Percentiles rank a stretch among this genome's conserved stretches.
phyloP scores from a whole-genome alignment of 208 protist species.

The Acanthamoeba royreba region DNA sequence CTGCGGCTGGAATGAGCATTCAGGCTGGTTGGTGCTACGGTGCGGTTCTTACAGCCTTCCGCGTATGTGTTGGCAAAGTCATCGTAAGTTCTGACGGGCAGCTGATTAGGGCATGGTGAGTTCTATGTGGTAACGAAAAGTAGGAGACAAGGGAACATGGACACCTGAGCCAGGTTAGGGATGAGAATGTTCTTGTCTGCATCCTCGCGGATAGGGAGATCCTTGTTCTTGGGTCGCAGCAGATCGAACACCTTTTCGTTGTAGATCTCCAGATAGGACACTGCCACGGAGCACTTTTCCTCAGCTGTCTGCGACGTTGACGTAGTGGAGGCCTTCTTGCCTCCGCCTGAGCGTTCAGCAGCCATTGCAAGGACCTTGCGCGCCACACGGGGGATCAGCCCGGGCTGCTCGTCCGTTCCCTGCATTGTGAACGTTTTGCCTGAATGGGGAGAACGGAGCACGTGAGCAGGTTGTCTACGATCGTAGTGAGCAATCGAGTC shows the following conservation, averaged over 20 bases:
- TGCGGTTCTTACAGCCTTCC: no score
- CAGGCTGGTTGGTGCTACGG: no score
- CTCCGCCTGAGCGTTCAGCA: neutral
- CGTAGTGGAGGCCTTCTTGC: no score
- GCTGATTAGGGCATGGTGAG: no score
- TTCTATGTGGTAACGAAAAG: neutral
- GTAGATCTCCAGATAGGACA: slow-evolving; percentile 64
- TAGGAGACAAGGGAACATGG: neutral
- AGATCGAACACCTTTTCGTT: slow-evolving; percentile 72
- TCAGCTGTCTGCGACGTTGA: neutral
- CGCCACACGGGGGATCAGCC: slow-evolving; percentile 49
- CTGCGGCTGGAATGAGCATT: no score
- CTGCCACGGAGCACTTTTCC: slow-evolving; percentile 19
- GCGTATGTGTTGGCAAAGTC: neutral
- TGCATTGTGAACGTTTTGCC: slow-evolving; percentile 51
- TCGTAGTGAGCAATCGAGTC: neutral
- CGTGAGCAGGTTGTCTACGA: neutral
- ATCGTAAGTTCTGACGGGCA: neutral
- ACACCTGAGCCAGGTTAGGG: neutral
- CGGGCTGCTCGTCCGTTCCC: neutral
- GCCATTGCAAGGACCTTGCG: slow-evolving; percentile 16
- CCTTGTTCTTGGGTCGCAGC: slow-evolving; percentile 38
- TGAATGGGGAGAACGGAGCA: neutral
- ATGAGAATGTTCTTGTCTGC: slow-evolving; percentile 51
- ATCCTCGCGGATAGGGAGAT: slow-evolving; percentile 50